Evolutionary conservation across 352 stramenopile genomes (phyloP), one percentile per base, ranked within the genome.

Genomic region (Paralagenidium karlingii): DNA sequence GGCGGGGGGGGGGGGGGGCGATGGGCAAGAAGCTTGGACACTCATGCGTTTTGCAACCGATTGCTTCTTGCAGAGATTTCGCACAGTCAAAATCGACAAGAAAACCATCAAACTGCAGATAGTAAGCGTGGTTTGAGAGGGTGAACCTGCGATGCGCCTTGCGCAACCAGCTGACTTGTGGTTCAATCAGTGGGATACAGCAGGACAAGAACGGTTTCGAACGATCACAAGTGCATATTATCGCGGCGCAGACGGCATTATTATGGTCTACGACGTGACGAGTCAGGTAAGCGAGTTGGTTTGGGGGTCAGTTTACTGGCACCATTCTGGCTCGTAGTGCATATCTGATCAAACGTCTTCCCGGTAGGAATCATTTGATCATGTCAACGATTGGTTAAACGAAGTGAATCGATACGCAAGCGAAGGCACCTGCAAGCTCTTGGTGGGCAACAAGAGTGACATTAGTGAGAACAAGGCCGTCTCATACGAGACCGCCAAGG

Each of bases 81-180:
- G 96, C 58, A 99, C 95, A 33, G 98, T 99, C 51, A 91, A 99
- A 55, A 63, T 99, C 38, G 96, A 99, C 59, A 93, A 87, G 50
- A 99, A 99, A 76, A 98, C 90, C 39, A 98, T 99, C 73, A 99
- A 99, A 77, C 81, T 99, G 30, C 95, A 99, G 78, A 99, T 99
- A 79, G 81, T 94, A 81, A 40, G 70, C 51, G 9, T 26, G 8
- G 10, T 21, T 3, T n/a, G 13, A 27, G 8, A 8, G 11, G 20
- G 3, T 25, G 9, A 16, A 4, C 1, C 11, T 18, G 34, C 36
- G 30, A 51, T 26, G 5, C 15, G 25, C 15, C 8, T 26, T 19
- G 34, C 13, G n/a, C 16, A 13, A 4, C 27, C 37, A 12, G 0
- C 18, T 47, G 3, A 49, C 39, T 43, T 2, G 39, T 24, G 12